Base-by-base conservation (phyloP, 768 basidiomycete species). In the Chalciporus chontae region DNA sequence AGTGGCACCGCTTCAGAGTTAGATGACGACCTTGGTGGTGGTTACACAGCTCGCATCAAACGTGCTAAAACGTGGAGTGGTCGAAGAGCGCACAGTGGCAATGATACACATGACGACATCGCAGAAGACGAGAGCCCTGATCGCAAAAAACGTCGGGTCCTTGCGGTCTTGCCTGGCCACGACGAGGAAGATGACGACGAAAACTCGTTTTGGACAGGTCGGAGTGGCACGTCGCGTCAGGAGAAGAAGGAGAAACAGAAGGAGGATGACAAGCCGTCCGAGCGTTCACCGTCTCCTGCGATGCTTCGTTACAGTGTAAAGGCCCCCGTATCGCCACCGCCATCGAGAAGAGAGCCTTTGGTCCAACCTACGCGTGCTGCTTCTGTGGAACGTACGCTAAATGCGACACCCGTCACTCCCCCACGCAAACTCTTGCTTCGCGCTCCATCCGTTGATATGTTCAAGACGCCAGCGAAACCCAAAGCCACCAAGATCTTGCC, bases 261-360 rank as follows among this genome's bases (percentile, higher is more conserved):
- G 8, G 34, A 36, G 21, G 45, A 32, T 8, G 58, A 57, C 21
- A 27, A 59, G 51, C 50, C 50, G 18, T 40, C 51, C 26, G 50
- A 52, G 10, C 29, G 37, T 6, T 69, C 65, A 3, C 66, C 65
- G 71, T 50, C 79, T 64, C 63, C 72, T 61, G 51, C 73, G 60
- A 18, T 68, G 68, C 61, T 65, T 61, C 52, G 38, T 3, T 62
- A 55, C 57, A 64, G 67, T 19, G 64, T 60, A 45, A 69, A 69
- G 50, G 74, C 75, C 37, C 77, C 80, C 1, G 76, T 83, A 17
- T 86, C 84, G 0, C 85, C 85, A 2, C 85, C 85, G 4, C 84
- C 83, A 1, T 87, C 84, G 3, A 71, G 81, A 55, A 73, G 82
- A 14, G 76, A 75, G 51, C 62, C 67, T 6, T 53, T 56, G 36